phyloP scores from a whole-genome alignment of 495 filamentous ascomycete species.

The Xeromyces bisporus region DNA sequence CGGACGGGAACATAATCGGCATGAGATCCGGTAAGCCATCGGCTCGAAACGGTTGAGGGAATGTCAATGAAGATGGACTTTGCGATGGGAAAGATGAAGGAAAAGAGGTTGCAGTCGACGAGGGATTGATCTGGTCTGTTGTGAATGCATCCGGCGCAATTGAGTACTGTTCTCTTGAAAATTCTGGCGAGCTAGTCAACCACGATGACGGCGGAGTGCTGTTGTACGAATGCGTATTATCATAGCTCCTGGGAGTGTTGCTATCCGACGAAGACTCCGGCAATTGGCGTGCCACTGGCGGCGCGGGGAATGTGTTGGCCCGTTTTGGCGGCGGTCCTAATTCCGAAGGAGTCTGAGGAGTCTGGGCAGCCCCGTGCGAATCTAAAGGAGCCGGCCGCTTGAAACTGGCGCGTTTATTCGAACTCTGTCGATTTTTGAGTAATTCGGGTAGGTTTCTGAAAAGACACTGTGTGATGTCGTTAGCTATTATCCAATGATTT shows the following conservation, averaged over 20 bases:
- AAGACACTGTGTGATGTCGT: conserved; percentile 31
- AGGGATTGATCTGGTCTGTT: conserved; percentile 5
- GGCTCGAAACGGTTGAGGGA: conserved; percentile 18
- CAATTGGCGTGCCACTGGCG: conserved; percentile 12
- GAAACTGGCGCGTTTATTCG: conserved; percentile 18
- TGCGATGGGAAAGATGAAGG: conserved; percentile 4
- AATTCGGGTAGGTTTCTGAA: conserved; percentile 69
- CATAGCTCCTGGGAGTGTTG: conserved; percentile 16
- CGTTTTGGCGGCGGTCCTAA: conserved; percentile 20
- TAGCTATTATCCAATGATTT: neutral
- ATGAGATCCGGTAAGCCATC: conserved; percentile 50
- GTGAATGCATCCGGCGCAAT: conserved; percentile 13
- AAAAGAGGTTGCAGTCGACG: conserved; percentile 11
- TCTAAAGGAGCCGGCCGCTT: conserved; percentile 25
- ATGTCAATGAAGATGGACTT: conserved; percentile 11
- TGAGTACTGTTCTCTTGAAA: conserved; percentile 16
- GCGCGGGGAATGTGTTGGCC: conserved; percentile 31
- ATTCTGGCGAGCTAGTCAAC: conserved; percentile 15
- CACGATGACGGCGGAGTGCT: conserved; percentile 4
- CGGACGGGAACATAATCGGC: conserved; percentile 82
- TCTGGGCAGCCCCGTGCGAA: conserved; percentile 10
- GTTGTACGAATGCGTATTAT: conserved; percentile 11
- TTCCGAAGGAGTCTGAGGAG: conserved; percentile 12
- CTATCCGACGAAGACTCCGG: conserved; percentile 8
- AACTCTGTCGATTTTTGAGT: conserved; percentile 39